A percentile compares a stretch with the other conserved stretches of the same genome.
These are phyloP conservation scores for Cyclanthera cordifolia DNA, from an alignment of 306 rosid genomes.

Conservation along the genomic window DNA sequence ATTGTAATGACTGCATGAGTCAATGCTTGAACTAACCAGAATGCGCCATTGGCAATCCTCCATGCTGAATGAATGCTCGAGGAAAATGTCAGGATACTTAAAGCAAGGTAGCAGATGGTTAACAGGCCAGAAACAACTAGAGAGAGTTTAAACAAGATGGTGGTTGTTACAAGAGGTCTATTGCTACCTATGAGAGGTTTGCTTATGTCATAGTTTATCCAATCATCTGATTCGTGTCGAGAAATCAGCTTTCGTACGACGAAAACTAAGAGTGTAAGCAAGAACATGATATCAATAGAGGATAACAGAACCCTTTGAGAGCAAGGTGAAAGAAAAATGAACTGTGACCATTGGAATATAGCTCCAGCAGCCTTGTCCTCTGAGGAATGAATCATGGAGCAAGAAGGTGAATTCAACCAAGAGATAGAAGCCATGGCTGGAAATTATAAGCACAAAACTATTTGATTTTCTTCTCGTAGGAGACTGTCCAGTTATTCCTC, in stretches of 20 bases:
- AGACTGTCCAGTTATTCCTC: not conserved
- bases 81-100: conserved; percentile 33
- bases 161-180: conserved; percentile 23
- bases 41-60: conserved; percentile 43
- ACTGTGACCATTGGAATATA: conserved; percentile 49
- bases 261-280: conserved; percentile 37
- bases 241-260: conserved; percentile 41
- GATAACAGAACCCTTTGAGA: conserved; percentile 68
- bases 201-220: conserved; percentile 26
- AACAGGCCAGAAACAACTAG: conserved; percentile 32
- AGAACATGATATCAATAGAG: conserved; percentile 33
- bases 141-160: conserved; percentile 46
- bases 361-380: conserved; percentile 23
- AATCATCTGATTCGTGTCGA: conserved; percentile 27
- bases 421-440: conserved; percentile 30
- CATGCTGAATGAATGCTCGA: conserved; percentile 25
- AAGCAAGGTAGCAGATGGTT: conserved; percentile 33
- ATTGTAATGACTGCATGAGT: conserved; percentile 43
- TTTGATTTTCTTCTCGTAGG: not conserved
- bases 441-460: not conserved
- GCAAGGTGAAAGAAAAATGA: conserved; percentile 71
- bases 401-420: conserved; percentile 50
- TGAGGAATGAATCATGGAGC: conserved; percentile 32
- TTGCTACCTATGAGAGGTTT: conserved; percentile 40
- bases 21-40: conserved; percentile 60